Evolutionary conservation across 2,329 filamentous ascomycete genomes (phyloP).

Genomic region (Alternaria incomplexa): DNA sequence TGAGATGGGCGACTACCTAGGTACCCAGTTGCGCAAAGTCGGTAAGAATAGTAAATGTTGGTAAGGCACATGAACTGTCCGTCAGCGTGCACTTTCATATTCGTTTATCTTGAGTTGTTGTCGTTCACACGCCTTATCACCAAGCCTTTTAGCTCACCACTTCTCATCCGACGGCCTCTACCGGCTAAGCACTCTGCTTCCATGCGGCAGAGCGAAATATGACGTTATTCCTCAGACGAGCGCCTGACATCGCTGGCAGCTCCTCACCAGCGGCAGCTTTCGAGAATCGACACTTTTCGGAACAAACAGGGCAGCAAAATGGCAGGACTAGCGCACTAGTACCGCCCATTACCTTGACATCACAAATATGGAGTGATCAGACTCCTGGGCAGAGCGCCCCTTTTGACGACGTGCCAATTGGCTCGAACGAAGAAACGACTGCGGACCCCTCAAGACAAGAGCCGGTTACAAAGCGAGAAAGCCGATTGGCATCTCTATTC

Average conservation of each 20-base stretch:
- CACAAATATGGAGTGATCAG: conserved; percentile 5
- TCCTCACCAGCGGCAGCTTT: neutral
- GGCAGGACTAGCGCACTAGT: neutral
- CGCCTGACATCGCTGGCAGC: neutral
- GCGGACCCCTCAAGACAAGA: neutral
- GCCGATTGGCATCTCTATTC: conserved; percentile 22
- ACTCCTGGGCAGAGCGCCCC: neutral
- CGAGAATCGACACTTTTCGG: too few relatives aligned
- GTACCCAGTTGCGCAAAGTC: neutral
- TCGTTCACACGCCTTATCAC: too few relatives aligned
- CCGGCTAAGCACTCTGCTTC: fast-evolving
- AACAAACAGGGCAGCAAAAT: neutral
- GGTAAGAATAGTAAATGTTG: neutral
- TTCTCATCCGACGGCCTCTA: neutral
- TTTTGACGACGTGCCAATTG: neutral
- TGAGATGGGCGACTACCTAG: neutral
- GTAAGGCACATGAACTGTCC: neutral
- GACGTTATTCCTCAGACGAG: neutral
- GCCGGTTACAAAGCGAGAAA: conserved; percentile 18
- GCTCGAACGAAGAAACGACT: neutral
- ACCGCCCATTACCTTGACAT: conserved; percentile 3
- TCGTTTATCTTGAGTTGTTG: neutral
- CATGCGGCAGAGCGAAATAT: neutral
- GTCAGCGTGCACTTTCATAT: neutral
- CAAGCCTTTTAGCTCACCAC: neutral